Conservation (phyloP, 345 rosid genomes). For the Eucalyptus globulus region DNA sequence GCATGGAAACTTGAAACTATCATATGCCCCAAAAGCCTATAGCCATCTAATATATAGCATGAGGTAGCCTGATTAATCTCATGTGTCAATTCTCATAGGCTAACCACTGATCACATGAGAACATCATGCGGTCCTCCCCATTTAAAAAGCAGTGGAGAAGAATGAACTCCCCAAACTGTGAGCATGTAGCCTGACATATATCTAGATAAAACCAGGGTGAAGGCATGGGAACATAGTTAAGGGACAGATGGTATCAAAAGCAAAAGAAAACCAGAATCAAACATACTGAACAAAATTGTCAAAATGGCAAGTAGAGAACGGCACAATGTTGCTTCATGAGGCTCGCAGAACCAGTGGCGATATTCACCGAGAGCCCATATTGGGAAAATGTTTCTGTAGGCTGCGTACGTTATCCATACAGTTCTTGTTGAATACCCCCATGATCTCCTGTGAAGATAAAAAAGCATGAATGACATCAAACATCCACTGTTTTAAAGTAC, state of each 20-base stretch:
- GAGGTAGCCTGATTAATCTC: neutral
- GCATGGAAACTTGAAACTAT: neutral
- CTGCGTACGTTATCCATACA: slow-evolving; percentile 10
- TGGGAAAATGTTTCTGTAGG: slow-evolving; percentile 11
- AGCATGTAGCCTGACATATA: neutral
- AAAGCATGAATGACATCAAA: neutral
- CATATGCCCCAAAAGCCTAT: neutral
- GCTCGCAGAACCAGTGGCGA: neutral
- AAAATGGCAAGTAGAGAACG: neutral
- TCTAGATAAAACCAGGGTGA: neutral
- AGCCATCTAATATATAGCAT: neutral
- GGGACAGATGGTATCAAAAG: neutral
- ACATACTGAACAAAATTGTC: neutral
- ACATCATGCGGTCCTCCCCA: neutral
- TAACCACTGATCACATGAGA: neutral
- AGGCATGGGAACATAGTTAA: neutral
- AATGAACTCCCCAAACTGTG: neutral
- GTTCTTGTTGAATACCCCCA: slow-evolving; percentile 13
- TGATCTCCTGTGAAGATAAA: slow-evolving; percentile 6
- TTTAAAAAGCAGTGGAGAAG: neutral
- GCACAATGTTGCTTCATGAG: neutral
- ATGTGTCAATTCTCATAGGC: neutral
- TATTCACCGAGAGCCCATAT: slow-evolving; percentile 21
- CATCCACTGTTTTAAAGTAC: neutral
- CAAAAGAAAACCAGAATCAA: neutral